Base-by-base conservation (phyloP, 495 filamentous ascomycete genomes). In the Trichocladium uniseriatum region DNA sequence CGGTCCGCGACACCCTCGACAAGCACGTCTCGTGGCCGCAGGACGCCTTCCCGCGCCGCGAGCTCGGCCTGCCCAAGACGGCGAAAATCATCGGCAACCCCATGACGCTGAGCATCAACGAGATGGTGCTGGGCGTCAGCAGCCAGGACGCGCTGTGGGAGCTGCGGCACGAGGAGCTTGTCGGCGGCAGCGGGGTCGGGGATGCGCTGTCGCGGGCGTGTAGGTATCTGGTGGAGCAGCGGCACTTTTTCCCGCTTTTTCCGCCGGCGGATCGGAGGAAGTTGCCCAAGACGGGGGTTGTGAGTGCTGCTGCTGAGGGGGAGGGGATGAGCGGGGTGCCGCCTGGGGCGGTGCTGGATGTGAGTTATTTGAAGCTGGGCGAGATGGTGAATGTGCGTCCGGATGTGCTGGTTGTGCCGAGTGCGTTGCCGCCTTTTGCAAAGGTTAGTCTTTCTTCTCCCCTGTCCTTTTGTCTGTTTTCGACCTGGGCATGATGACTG, bases 21-120 rank as follows among this genome's bases (percentile, higher is more conserved):
- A 83, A 81, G 41, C 89, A 95, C 64, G 82, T 89, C 21, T 82
- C 85, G 21, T 98, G 86, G 82, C 92, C 92, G 2, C 92, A 98
- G 61, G 91, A 95, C 52, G 74, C 76, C 20, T 76, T 95, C 14
- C 70, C 76, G 1, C 79, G 77, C 53, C 82, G 81, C 57, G 79
- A 83, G 3, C 76, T 95, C 10, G 71, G 70, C 40, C 70, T 94
- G 4, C 82, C 82, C n/a, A 86, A 88, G 65, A 72, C 82, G 43
- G 82, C 75, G 34, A 79, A 73, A 43, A 76, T 87, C 56, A 79
- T 97, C 31, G 87, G 88, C 2, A 97, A 97, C 61, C 92, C 84
- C 2, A 85, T 91, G 63, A 87, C 83, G 15, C 60, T 97, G 8
- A 84, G 77, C 6, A 69, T 98, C 38, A 98, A 98, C 62, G 92